A percentile compares a stretch with the other conserved stretches of the same genome.
These are phyloP conservation scores for Clitopilus hobsonii DNA, from an alignment of 768 basidiomycete species.

Conservation along the genomic window DNA sequence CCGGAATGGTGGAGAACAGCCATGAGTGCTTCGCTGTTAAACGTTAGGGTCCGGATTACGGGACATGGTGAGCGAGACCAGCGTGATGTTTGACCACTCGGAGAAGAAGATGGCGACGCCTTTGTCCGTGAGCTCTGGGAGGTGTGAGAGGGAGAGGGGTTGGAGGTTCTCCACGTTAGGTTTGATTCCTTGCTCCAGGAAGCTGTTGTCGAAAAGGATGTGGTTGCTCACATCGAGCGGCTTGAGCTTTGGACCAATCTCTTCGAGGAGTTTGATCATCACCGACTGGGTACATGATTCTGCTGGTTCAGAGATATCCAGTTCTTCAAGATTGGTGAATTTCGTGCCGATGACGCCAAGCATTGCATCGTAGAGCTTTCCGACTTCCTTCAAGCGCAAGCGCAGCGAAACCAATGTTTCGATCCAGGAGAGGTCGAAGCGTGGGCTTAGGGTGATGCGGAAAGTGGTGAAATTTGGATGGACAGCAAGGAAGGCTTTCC, in stretches of 20 bases:
- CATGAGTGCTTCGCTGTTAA: conserved; percentile 49
- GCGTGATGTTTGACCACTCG: conserved; percentile 47
- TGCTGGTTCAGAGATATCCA: conserved; percentile 69
- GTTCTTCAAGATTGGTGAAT: conserved; percentile 31
- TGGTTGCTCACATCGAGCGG: conserved; percentile 74
- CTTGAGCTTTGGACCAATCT: conserved; percentile 50
- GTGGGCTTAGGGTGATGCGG: conserved; percentile 79
- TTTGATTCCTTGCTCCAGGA: conserved; percentile 58
- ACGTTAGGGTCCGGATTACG: conserved; percentile 56
- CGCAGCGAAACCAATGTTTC: conserved; percentile 58
- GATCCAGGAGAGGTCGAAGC: conserved; percentile 74
- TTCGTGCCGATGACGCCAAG: conserved; percentile 39
- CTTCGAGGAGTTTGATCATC: conserved; percentile 48
- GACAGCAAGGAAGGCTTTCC: conserved; percentile 69
- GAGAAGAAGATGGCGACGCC: conserved; percentile 70
- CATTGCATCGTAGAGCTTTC: conserved; percentile 63
- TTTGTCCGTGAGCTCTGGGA: conserved; percentile 62
- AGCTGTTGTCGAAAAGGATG: conserved; percentile 49
- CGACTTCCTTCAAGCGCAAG: conserved; percentile 77
- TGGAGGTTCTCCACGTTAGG: conserved; percentile 42
- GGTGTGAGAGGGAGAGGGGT: conserved; percentile 48
- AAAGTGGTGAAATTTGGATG: conserved; percentile 66
- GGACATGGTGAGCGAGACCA: conserved; percentile 53
- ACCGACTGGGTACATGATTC: conserved; percentile 53
- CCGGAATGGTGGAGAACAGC: conserved; percentile 72